A percentile compares a stretch with the other conserved stretches of the same genome.
Conservation (phyloP, 345 rosid species). For the Boechera retrofracta region DNA sequence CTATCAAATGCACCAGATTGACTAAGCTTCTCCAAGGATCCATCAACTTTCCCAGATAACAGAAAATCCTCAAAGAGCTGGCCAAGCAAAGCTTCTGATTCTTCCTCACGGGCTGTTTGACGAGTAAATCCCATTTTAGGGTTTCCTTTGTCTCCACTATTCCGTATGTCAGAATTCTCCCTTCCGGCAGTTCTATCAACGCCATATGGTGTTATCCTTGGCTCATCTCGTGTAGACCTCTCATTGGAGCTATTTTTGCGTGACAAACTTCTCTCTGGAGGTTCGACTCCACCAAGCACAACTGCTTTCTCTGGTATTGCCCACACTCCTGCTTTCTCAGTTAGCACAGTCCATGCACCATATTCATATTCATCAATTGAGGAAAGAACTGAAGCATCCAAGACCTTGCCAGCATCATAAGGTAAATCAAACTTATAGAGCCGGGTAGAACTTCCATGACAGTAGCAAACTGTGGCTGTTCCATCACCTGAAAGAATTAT, state of each 20-base stretch:
- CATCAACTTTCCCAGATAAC: conserved; percentile 67
- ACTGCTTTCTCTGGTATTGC: conserved; percentile 94
- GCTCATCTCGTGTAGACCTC: conserved; percentile 68
- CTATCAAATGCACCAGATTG: conserved; percentile 87
- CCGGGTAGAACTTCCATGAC: conserved; percentile 64
- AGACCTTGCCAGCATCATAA: conserved; percentile 92
- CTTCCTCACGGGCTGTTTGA: conserved; percentile 79
- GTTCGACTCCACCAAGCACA: conserved; percentile 88
- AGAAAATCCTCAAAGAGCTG: conserved; percentile 82
- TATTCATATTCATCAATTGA: conserved; percentile 71
- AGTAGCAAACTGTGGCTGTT: conserved; percentile 87
- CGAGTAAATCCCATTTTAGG: conserved; percentile 59
- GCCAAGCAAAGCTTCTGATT: conserved; percentile 86
- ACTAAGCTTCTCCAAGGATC: conserved; percentile 66
- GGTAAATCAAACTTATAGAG: conserved; percentile 96
- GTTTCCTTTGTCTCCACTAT: conserved; percentile 64
- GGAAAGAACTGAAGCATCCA: conserved; percentile 92
- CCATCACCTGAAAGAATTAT: conserved; percentile 94
- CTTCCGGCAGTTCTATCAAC: conserved; percentile 66
- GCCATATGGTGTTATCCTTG: conserved; percentile 54
- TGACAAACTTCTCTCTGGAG: conserved; percentile 90
- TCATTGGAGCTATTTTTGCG: conserved; percentile 90
- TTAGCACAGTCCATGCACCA: conserved; percentile 91
- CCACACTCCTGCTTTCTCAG: conserved; percentile 98
- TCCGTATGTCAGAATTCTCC: conserved; percentile 64